Evolutionary conservation across 2,329 filamentous ascomycete species (phyloP).

Genomic region (Knufia petricola): DNA sequence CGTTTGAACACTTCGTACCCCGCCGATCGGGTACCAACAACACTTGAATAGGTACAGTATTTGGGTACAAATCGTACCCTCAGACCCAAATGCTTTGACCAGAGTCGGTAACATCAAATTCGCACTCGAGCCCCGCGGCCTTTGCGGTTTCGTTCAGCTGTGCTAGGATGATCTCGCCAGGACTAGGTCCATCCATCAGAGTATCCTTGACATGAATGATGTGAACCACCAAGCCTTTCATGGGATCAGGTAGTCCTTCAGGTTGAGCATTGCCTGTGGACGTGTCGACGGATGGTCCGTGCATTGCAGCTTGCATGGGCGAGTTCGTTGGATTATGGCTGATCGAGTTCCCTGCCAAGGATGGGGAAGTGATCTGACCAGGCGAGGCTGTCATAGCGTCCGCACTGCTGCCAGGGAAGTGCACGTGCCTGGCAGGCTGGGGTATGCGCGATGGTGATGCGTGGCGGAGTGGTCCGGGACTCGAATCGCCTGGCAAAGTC

Average conservation of each 20-base stretch:
- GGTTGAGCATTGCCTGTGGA: not conserved
- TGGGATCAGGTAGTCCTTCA: slow-evolving; percentile 19
- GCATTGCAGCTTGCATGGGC: not conserved
- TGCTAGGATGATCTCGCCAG: slow-evolving; percentile 56
- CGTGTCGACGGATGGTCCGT: not conserved
- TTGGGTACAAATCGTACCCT: not conserved
- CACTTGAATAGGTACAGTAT: not conserved
- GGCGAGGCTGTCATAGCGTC: not conserved
- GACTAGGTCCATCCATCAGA: slow-evolving; percentile 58
- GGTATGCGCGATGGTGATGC: not conserved
- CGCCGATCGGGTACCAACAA: not conserved
- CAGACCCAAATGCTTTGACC: slow-evolving; percentile 40
- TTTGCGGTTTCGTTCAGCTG: slow-evolving; percentile 60
- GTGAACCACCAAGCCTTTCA: slow-evolving; percentile 68
- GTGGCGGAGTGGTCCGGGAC: not conserved
- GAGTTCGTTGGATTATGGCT: no score
- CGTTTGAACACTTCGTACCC: no score
- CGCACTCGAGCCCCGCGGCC: slow-evolving; percentile 60
- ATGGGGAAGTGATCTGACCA: not conserved
- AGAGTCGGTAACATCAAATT: slow-evolving; percentile 61
- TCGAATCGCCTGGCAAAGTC: not conserved
- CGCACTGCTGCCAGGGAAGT: not conserved
- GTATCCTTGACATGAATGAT: slow-evolving; percentile 93
- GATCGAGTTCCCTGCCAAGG: no score
- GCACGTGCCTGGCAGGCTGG: slow-evolving; percentile 1